These are phyloP conservation scores for Zygotorulaspora sp. DNA, from an alignment of 805 yeast species.

Conservation along the genomic window DNA sequence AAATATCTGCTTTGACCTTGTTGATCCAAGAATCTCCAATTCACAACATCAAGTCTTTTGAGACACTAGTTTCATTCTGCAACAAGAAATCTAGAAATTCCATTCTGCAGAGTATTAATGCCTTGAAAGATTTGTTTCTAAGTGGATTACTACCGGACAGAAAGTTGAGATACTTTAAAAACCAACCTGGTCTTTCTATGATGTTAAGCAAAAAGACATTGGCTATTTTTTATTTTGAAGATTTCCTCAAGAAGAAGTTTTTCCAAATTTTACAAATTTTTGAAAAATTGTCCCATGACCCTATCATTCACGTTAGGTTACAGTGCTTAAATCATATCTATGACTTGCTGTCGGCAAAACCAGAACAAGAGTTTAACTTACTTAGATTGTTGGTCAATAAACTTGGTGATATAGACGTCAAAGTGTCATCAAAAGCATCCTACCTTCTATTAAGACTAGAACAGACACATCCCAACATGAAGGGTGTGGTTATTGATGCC, in stretches of 20 bases:
- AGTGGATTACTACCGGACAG: conserved; percentile 84
- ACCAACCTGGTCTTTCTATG: conserved; percentile 53
- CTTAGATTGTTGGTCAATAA: conserved; percentile 87
- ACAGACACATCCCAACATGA: conserved; percentile 96
- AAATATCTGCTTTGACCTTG: conserved; percentile 89
- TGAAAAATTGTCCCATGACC: conserved; percentile 83
- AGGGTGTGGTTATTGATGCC: conserved; percentile 68
- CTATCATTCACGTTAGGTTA: conserved; percentile 81
- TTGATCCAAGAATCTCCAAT: conserved; percentile 92
- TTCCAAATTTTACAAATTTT: conserved; percentile 72
- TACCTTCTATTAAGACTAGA: conserved; percentile 72
- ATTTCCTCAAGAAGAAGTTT: conserved; percentile 70
- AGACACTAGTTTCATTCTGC: conserved; percentile 70
- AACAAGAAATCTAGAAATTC: conserved; percentile 91
- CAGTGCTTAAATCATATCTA: conserved; percentile 72
- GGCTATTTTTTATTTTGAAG: conserved; percentile 81
- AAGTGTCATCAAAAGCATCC: conserved; percentile 85
- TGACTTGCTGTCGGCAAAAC: conserved; percentile 75
- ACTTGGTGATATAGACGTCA: conserved; percentile 87
- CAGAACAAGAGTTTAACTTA: conserved; percentile 94
- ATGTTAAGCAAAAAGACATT: conserved; percentile 51
- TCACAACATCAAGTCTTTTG: conserved; percentile 81
- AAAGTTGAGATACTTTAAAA: conserved; percentile 72
- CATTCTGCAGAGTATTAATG: conserved; percentile 83
- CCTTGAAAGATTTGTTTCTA: conserved; percentile 80